phyloP scores from a whole-genome alignment of 768 basidiomycete species.

The Termitomyces sp. region DNA sequence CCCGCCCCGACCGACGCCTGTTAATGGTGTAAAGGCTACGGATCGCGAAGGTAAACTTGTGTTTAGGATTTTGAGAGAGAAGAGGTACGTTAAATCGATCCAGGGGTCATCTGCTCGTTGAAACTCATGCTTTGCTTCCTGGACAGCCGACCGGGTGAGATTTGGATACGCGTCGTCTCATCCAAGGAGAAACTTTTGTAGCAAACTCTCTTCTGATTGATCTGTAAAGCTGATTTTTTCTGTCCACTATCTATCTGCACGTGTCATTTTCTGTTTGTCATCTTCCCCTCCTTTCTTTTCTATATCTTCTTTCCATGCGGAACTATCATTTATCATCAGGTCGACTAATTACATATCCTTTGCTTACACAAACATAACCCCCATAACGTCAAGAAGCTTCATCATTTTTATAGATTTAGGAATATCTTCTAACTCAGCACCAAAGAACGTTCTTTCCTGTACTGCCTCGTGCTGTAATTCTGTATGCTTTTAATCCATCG shows the following conservation, averaged over 20 bases:
- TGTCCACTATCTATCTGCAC: neutral
- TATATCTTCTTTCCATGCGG: neutral
- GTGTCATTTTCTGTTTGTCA: neutral
- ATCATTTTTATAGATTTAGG: too few relatives aligned
- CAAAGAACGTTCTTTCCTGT: too few relatives aligned
- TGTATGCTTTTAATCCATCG: too few relatives aligned
- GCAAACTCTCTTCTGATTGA: neutral
- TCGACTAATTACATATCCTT: conserved; percentile 6
- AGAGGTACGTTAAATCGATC: conserved; percentile 46
- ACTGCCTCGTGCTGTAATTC: too few relatives aligned
- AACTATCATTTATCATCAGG: conserved; percentile 5
- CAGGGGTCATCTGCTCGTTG: neutral
- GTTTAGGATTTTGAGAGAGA: conserved; percentile 72
- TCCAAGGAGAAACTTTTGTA: conserved; percentile 56
- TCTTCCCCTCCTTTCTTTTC: neutral
- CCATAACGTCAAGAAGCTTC: too few relatives aligned
- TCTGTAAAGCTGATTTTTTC: neutral
- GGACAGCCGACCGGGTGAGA: conserved; percentile 64
- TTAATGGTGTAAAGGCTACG: conserved; percentile 26
- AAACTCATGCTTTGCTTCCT: conserved; percentile 5
- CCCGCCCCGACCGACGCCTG: conserved; percentile 48
- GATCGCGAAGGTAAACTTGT: conserved; percentile 45
- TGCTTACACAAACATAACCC: neutral
- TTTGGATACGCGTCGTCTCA: conserved; percentile 66
- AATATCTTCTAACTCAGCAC: too few relatives aligned